Evolutionary conservation across 31 red algal species (phyloP), one percentile per base, ranked within the genome.

Genomic region (Odonthalia washingtoniensis): DNA sequence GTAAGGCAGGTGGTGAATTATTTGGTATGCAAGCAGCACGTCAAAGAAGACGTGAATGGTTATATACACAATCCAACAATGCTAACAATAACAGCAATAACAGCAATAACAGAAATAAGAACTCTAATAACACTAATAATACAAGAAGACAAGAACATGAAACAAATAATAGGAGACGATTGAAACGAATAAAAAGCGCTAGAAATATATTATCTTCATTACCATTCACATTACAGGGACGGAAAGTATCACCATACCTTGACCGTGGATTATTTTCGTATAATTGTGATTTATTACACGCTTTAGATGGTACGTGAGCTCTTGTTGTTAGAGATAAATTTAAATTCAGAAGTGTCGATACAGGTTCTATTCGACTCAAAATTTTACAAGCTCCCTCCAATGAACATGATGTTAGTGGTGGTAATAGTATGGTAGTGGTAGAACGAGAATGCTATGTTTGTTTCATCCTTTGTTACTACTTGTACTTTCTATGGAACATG

Each of bases 191-290:
- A n/a, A n/a, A n/a, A n/a, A n/a, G n/a, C n/a, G n/a, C n/a, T n/a
- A 45, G 77, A 24, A 1, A 62, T 21, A 76, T 70, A 33, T 46
- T 89, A 33, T 57, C 75, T 68, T 44, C n/a, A 16, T 52, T 96
- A 73, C 94, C 94, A 32, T 41, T 88, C 31, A 82, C 94, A 5
- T 44, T 69, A 5, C 94, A 96, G 73, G 63, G 44, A 24, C 86
- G 86, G 2, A 81, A 87, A 30, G 63, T 67, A 61, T 91, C 88
- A 60, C 77, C 80, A 31, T 96, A 96, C 65, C 77, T 96, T 26
- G 94, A 96, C 76, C 65, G 94, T 36, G 53, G 62, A 30, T 21
- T 96, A 26, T 96, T 96, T 36, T 91, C 94, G 39, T 96, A 89
- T 66, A 83, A 88, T 81, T 64, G 70, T 17, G 76, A 79, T n/a